These are phyloP conservation scores for Postia placenta DNA, from an alignment of 768 basidiomycete species.

Conservation along the genomic window DNA sequence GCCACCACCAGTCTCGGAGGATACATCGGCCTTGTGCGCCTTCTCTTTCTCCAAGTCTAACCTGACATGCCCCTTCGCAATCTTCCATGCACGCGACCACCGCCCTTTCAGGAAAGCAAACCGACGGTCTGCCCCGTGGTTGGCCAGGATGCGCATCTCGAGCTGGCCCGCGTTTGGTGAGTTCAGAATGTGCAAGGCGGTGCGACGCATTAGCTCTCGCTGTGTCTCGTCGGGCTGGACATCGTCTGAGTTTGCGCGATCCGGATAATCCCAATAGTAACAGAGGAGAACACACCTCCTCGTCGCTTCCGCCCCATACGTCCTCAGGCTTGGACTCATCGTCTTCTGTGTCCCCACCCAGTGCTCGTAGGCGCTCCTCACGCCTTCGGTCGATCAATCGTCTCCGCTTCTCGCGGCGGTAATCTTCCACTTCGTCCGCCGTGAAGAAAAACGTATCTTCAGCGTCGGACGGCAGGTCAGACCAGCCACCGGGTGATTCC, in stretches of 20 bases:
- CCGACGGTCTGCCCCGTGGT: conserved; percentile 70
- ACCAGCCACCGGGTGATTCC: conserved; percentile 57
- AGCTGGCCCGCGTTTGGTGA: conserved; percentile 78
- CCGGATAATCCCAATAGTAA: neutral
- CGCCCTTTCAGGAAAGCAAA: conserved; percentile 81
- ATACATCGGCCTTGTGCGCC: conserved; percentile 13
- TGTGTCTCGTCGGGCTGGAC: conserved; percentile 54
- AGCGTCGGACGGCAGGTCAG: conserved; percentile 76
- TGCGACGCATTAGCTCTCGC: conserved; percentile 65
- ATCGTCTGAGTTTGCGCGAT: neutral
- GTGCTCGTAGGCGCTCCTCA: conserved; percentile 61
- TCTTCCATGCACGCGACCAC: conserved; percentile 62
- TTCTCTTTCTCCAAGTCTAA: conserved; percentile 16
- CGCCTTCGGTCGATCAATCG: conserved; percentile 50
- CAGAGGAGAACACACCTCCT: conserved; percentile 45
- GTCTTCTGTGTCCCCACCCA: conserved; percentile 38
- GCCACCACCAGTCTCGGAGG: conserved; percentile 40
- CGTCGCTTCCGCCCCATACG: conserved; percentile 63
- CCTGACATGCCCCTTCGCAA: conserved; percentile 42
- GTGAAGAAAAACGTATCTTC: conserved; percentile 84
- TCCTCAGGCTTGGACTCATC: conserved; percentile 20
- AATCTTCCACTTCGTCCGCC: conserved; percentile 59
- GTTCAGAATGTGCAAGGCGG: conserved; percentile 58
- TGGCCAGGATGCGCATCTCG: conserved; percentile 85
- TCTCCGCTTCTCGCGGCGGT: conserved; percentile 61